Evolutionary conservation across 805 yeast genomes (phyloP).

Genomic region (Komagataella mondaviorum): DNA sequence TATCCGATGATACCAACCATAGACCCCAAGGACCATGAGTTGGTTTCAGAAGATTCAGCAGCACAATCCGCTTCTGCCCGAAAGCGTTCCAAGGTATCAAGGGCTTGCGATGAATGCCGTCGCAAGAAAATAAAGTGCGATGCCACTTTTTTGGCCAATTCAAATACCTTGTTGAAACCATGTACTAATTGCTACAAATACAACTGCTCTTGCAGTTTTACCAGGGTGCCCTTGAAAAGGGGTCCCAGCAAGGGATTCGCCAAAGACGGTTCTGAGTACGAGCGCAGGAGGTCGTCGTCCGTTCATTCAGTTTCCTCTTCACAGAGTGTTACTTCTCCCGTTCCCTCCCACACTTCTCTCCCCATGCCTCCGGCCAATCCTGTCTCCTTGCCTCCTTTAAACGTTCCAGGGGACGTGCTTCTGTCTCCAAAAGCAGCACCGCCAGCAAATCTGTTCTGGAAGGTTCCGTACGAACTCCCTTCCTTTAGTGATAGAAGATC

Average conservation of each 20-base stretch:
- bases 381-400: neutral
- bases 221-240: slow-evolving; percentile 59
- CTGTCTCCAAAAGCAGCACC: slow-evolving; percentile 5
- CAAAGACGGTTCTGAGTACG: slow-evolving; percentile 14
- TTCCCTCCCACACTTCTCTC: neutral
- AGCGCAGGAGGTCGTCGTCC: neutral
- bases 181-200: slow-evolving; percentile 54
- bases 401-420: neutral
- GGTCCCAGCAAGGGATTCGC: slow-evolving; percentile 70
- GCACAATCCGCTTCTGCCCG: slow-evolving; percentile 10
- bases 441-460: slow-evolving; percentile 29
- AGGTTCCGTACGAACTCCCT: slow-evolving; percentile 49
- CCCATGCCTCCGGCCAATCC: neutral
- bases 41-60: neutral
- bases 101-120: slow-evolving; percentile 77
- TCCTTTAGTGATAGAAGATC: slow-evolving; percentile 26
- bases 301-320: neutral
- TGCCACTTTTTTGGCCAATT: slow-evolving; percentile 33
- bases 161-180: slow-evolving; percentile 31
- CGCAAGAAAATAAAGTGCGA: slow-evolving; percentile 63
- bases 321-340: neutral
- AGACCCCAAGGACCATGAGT: neutral
- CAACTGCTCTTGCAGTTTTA: slow-evolving; percentile 51
- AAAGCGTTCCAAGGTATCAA: slow-evolving; percentile 57
- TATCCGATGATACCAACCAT: neutral